Conservation (phyloP, 1,139 yeast species). For the Taphrina pruni region DNA sequence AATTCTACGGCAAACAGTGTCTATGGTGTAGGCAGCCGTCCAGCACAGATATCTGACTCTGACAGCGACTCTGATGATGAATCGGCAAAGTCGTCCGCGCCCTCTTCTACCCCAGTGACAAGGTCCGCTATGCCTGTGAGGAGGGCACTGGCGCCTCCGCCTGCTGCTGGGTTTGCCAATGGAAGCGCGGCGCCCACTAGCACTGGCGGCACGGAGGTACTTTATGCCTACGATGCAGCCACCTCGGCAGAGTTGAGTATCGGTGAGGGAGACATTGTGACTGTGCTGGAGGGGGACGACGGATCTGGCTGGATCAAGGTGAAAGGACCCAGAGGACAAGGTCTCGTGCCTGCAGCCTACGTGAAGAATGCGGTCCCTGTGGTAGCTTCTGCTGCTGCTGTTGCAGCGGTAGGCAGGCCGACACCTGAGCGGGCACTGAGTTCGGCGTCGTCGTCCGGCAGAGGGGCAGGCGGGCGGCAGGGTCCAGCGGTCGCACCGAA, state of each 20-base stretch:
- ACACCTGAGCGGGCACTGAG: constrained; percentile 6
- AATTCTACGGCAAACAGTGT: constrained; percentile 29
- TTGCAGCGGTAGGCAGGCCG: constrained; percentile 10
- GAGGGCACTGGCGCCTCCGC: constrained; percentile 31
- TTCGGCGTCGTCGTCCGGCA: constrained; percentile 43
- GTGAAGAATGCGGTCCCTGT: constrained; percentile 57
- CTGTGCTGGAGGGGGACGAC: constrained; percentile 70
- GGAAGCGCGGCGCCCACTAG: constrained; percentile 44
- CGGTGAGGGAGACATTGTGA: constrained; percentile 65
- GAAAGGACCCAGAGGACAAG: constrained; percentile 57
- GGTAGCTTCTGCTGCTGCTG: constrained; percentile 14
- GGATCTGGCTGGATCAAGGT: constrained; percentile 94
- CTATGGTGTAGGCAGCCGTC: constrained; percentile 16
- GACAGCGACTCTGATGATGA: constrained; percentile 17
- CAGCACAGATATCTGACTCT: constrained; percentile 10
- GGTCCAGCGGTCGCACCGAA: constrained; percentile 87
- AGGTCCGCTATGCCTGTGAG: constrained; percentile 37
- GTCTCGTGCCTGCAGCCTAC: constrained; percentile 88
- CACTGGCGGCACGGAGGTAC: constrained; percentile 60
- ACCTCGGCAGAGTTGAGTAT: constrained; percentile 79
- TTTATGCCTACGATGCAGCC: constrained; percentile 67
- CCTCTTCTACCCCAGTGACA: constrained; percentile 43
- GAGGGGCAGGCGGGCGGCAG: constrained; percentile 56
- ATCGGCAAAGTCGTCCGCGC: constrained; percentile 38
- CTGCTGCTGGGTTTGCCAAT: constrained; percentile 31